A percentile compares a stretch with the other conserved stretches of the same genome.
Evolutionary conservation across 2,329 filamentous ascomycete species (phyloP).

Genomic region (Claviceps fusiformis): DNA sequence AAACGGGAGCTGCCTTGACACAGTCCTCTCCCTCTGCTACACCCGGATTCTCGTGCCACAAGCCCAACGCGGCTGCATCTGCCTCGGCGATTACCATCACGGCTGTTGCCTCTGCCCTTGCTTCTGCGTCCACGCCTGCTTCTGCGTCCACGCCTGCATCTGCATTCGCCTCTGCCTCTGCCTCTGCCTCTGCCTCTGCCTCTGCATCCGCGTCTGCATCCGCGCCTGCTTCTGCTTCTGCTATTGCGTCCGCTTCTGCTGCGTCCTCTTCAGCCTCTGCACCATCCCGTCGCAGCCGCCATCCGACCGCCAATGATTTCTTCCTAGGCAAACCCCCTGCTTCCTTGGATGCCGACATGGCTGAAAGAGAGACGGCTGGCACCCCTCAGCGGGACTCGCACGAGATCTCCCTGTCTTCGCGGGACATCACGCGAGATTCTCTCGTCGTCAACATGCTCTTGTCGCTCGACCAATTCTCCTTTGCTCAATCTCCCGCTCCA

Average conservation of each 20-base stretch:
- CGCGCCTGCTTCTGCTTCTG: not conserved
- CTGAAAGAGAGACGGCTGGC: slow-evolving; percentile 12
- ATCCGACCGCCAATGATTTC: slow-evolving; percentile 12
- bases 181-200: not conserved
- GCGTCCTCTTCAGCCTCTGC: slow-evolving; percentile 1
- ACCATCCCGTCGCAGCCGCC: not conserved
- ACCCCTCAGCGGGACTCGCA: slow-evolving; percentile 51
- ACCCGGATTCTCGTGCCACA: not conserved
- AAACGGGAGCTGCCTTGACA: not conserved
- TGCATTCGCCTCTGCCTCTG: not conserved
- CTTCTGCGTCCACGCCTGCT: not conserved
- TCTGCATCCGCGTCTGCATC: not conserved
- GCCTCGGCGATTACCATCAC: not conserved
- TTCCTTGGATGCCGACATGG: slow-evolving; percentile 12
- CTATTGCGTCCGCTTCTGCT: not conserved
- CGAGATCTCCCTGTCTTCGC: slow-evolving; percentile 68
- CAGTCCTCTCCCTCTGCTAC: not conserved
- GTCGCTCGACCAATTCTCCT: slow-evolving; percentile 74
- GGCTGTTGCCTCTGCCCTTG: not conserved
- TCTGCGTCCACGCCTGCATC: not conserved
- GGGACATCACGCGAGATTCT: slow-evolving; percentile 71
- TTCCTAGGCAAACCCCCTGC: slow-evolving; percentile 12
- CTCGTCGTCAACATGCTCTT: slow-evolving; percentile 92
- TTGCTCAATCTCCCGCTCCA: slow-evolving; percentile 26
- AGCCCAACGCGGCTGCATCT: not conserved